phyloP scores from a whole-genome alignment of 805 yeast genomes.

The Hanseniaspora clermontiae region DNA sequence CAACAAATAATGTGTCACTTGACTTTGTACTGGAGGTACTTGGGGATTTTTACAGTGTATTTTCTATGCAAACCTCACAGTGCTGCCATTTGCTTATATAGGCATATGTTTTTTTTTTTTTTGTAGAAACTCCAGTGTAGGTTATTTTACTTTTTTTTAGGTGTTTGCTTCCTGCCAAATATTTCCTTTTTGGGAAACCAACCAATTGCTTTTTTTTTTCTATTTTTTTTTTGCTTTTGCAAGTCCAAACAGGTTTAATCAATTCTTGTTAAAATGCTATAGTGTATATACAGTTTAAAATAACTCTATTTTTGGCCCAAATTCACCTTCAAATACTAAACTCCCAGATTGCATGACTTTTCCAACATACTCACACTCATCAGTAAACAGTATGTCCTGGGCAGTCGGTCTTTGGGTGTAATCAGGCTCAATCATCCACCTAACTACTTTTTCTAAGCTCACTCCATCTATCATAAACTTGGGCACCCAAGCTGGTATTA shows the following conservation, averaged over 20 bases:
- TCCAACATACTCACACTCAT: conserved; percentile 70
- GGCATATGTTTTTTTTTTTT: too few species aligned
- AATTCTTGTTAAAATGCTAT: not conserved
- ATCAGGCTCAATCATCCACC: conserved; percentile 79
- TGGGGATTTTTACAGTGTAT: too few species aligned
- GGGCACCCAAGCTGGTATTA: conserved; percentile 78
- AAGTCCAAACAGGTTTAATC: not conserved
- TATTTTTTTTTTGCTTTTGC: not conserved
- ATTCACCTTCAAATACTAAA: conserved; percentile 88
- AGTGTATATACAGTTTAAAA: conserved; percentile 13
- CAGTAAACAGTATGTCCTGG: conserved; percentile 48
- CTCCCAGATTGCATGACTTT: conserved; percentile 80
- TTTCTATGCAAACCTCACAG: not conserved
- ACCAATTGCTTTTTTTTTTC: not conserved
- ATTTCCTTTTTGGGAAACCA: not conserved
- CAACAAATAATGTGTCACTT: not conserved
- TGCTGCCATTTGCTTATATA: not conserved
- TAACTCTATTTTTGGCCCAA: conserved; percentile 63
- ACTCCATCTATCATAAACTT: conserved; percentile 62
- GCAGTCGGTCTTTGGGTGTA: conserved; percentile 77
- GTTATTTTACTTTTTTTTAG: too few species aligned
- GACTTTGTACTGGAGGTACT: not conserved
- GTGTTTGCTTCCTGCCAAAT: not conserved
- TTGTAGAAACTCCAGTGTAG: too few species aligned
- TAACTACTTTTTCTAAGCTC: conserved; percentile 65